phyloP scores from a whole-genome alignment of 148 eudicot genomes.

The Silene latifolia region DNA sequence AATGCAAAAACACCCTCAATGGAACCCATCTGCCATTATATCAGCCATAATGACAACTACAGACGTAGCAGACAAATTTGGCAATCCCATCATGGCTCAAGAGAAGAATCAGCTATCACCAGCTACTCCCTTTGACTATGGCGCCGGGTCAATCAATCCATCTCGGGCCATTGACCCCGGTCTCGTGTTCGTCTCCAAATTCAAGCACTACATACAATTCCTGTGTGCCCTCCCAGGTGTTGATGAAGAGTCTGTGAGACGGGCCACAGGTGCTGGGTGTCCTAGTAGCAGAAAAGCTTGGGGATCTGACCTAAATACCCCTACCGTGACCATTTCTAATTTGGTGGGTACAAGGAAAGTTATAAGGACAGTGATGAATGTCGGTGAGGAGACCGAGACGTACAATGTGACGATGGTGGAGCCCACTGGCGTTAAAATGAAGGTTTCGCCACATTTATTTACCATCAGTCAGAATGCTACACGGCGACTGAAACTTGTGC shows the following conservation, averaged over 20 bases:
- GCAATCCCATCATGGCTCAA: slow-evolving; percentile 51
- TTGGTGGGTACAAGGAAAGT: slow-evolving; percentile 59
- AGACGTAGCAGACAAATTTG: slow-evolving; percentile 34
- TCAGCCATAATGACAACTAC: slow-evolving; percentile 73
- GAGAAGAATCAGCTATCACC: slow-evolving; percentile 37
- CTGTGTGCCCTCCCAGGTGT: slow-evolving; percentile 63
- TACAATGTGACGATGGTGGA: slow-evolving; percentile 40
- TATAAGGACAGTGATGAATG: slow-evolving; percentile 46
- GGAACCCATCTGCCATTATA: slow-evolving; percentile 56
- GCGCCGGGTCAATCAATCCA: slow-evolving; percentile 52
- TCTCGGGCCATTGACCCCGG: slow-evolving; percentile 57
- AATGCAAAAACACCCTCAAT: slow-evolving; percentile 53
- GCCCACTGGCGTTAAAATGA: slow-evolving; percentile 50
- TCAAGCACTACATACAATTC: slow-evolving; percentile 47
- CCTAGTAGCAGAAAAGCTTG: slow-evolving; percentile 32
- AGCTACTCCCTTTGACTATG: slow-evolving; percentile 59
- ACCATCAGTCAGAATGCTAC: slow-evolving; percentile 35
- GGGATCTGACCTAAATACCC: slow-evolving; percentile 59
- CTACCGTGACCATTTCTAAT: slow-evolving; percentile 53
- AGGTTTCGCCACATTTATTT: slow-evolving; percentile 35
- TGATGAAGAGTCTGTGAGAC: slow-evolving; percentile 55
- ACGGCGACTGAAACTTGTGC: slow-evolving; percentile 31
- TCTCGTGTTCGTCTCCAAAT: slow-evolving; percentile 42
- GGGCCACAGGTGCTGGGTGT: slow-evolving; percentile 47
- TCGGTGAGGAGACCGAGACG: slow-evolving; percentile 41